Conservation (phyloP, 2,329 filamentous ascomycete genomes). For the Pseudogymnoascus pannorum region DNA sequence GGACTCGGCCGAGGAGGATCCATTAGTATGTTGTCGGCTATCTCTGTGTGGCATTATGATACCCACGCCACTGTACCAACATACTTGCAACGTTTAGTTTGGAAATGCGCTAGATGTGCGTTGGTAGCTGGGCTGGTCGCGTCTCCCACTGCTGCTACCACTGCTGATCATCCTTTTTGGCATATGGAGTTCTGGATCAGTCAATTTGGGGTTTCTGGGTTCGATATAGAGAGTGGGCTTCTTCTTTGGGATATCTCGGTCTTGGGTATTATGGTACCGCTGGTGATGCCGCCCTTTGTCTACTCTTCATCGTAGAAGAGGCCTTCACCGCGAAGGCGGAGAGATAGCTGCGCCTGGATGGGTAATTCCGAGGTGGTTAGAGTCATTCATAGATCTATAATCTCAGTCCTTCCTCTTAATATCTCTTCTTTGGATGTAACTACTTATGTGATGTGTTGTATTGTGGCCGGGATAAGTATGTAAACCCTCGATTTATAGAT, state of each 20-base stretch:
- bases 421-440: background rate
- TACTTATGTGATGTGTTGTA: background rate
- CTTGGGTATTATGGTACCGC: background rate
- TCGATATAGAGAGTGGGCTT: background rate
- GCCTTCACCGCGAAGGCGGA: background rate
- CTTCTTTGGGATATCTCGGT: background rate
- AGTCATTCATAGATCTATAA: conserved; percentile 1
- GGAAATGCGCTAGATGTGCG: conserved; percentile 17
- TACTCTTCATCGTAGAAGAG: background rate
- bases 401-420: background rate
- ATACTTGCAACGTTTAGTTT: conserved; percentile 14
- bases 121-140: conserved; percentile 43
- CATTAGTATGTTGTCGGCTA: conserved; percentile 12
- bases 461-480: too few species aligned
- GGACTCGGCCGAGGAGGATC: conserved; percentile 46
- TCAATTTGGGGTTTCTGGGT: conserved; percentile 7
- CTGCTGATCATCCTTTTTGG: background rate
- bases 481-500: background rate
- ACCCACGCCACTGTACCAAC: conserved; percentile 26
- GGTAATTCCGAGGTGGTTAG: background rate
- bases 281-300: background rate
- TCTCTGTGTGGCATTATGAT: conserved; percentile 14
- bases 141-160: conserved; percentile 32
- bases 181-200: background rate
- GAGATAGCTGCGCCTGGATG: background rate